A percentile compares a stretch with the other conserved stretches of the same genome.
These are phyloP conservation scores for Fusarium illudens DNA, from an alignment of 2,329 filamentous ascomycete genomes.

Conservation along the genomic window DNA sequence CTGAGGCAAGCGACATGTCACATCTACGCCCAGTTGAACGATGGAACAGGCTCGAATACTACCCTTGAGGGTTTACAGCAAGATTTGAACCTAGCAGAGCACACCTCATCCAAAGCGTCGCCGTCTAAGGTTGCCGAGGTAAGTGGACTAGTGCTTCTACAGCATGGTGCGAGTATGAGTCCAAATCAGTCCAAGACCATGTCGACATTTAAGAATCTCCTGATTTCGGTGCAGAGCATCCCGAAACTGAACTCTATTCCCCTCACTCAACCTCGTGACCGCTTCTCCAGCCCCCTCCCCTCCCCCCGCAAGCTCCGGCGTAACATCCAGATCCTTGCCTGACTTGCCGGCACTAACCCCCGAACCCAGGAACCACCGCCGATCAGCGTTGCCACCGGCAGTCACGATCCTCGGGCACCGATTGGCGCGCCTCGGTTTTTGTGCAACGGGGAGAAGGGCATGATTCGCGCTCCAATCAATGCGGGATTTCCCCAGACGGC, in stretches of 20 bases:
- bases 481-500: constrained; percentile 22
- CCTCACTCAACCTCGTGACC: constrained; percentile 14
- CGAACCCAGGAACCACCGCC: constrained; percentile 2
- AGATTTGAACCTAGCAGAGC: neutral
- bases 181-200: neutral
- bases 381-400: neutral
- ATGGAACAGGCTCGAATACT: neutral
- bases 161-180: neutral
- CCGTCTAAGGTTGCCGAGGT: neutral
- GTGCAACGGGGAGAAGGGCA: neutral
- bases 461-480: constrained; percentile 31
- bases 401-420: neutral
- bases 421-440: constrained; percentile 28
- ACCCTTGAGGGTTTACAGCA: no score
- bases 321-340: constrained; percentile 10
- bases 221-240: constrained; percentile 14
- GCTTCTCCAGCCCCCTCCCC: neutral
- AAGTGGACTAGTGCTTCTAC: neutral
- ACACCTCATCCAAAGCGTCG: neutral
- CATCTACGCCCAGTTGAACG: neutral
- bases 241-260: constrained; percentile 14
- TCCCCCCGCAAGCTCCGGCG: constrained; percentile 22
- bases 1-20: neutral
- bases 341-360: constrained; percentile 11
- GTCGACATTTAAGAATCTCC: constrained; percentile 7